These are phyloP conservation scores for Cladosporium oxysporum DNA, from an alignment of 2,329 filamentous ascomycete species.

Conservation along the genomic window DNA sequence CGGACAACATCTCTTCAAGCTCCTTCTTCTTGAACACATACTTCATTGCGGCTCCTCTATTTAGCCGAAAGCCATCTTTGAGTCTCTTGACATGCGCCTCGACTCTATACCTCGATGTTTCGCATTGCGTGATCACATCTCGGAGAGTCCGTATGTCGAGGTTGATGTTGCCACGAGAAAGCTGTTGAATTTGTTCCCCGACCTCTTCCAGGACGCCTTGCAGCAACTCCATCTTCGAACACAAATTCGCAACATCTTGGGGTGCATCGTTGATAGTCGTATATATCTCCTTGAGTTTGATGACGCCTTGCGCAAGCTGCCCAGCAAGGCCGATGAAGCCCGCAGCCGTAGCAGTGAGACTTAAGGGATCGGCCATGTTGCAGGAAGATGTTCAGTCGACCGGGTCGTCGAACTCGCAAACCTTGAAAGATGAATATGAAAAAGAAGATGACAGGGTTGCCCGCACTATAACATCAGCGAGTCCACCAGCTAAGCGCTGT, in stretches of 20 bases:
- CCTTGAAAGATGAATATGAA: too few relatives aligned
- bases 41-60: not conserved
- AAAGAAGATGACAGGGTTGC: too few relatives aligned
- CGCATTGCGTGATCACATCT: not conserved
- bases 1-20: not conserved
- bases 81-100: not conserved
- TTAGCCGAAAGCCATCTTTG: not conserved
- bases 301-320: not conserved
- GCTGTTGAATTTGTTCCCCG: not conserved
- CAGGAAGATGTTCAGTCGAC: too few relatives aligned
- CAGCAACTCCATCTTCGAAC: not conserved
- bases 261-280: not conserved
- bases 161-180: not conserved
- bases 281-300: not conserved
- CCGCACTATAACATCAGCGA: too few relatives aligned
- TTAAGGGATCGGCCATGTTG: not conserved
- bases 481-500: too few relatives aligned
- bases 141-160: not conserved
- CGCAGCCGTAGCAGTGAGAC: not conserved
- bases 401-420: too few relatives aligned
- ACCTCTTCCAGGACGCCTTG: not conserved
- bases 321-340: not conserved
- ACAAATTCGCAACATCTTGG: not conserved
- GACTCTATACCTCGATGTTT: not conserved
- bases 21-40: slow-evolving; percentile 1